A percentile compares a stretch with the other conserved stretches of the same genome.
phyloP scores from a whole-genome alignment of 169 alveolate species.

The Eimeria acervulina region DNA sequence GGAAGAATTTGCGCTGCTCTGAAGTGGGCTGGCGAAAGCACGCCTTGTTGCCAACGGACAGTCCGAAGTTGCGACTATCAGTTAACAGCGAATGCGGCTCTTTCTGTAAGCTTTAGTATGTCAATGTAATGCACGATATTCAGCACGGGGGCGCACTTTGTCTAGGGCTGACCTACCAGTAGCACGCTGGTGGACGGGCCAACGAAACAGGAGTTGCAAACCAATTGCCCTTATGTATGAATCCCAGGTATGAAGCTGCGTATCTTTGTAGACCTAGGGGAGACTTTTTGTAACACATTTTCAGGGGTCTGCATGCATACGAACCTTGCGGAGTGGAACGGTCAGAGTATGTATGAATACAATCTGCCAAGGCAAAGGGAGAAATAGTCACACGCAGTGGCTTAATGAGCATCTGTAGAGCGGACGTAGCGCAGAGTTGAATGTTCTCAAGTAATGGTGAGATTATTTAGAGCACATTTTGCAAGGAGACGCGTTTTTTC shows the following conservation, averaged over 20 bases:
- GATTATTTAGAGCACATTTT: too few relatives aligned
- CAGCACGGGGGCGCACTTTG: not conserved
- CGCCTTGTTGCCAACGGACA: not conserved
- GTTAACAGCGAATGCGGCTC: not conserved
- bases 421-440: too few relatives aligned
- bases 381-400: not conserved
- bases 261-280: not conserved
- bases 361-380: too few relatives aligned
- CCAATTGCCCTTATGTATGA: not conserved
- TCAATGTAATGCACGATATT: not conserved
- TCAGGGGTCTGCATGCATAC: not conserved
- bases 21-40: not conserved
- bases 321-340: not conserved
- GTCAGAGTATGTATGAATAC: not conserved
- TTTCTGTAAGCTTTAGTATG: not conserved
- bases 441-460: too few relatives aligned
- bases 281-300: not conserved
- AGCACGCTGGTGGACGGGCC: not conserved
- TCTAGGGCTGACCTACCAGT: not conserved
- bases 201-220: not conserved
- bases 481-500: too few relatives aligned
- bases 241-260: not conserved
- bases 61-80: not conserved
- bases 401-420: not conserved
- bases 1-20: not conserved